These are phyloP conservation scores for Tothia fuscella DNA, from an alignment of 2,329 filamentous ascomycete species.

Conservation along the genomic window DNA sequence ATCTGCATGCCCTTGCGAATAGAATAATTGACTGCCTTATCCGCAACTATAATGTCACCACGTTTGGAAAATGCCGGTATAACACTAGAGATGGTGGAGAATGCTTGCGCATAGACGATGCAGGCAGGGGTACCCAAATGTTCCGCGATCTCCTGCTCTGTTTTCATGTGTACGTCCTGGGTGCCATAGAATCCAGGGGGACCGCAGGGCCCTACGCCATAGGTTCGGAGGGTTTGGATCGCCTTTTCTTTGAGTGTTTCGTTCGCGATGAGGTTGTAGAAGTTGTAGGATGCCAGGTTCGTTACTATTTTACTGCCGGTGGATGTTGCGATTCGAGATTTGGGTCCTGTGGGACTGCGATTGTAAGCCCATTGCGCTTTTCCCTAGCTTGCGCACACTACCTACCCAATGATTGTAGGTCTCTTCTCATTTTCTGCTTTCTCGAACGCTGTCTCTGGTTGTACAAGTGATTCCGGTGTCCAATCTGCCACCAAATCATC, in stretches of 20 bases:
- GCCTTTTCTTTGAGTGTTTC: constrained; percentile 91
- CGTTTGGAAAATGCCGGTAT: constrained; percentile 96
- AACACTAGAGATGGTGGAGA: constrained; percentile 92
- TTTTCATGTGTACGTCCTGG: constrained; percentile 96
- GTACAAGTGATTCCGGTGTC: constrained; percentile 84
- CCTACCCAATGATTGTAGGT: constrained; percentile 74
- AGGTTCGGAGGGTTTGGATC: constrained; percentile 83
- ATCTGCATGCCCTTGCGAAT: constrained; percentile 93
- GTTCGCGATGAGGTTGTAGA: constrained; percentile 92
- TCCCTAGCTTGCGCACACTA: neutral
- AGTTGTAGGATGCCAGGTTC: constrained; percentile 92
- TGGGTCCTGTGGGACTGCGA: constrained; percentile 46
- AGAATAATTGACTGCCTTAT: constrained; percentile 84
- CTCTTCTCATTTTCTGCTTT: constrained; percentile 71
- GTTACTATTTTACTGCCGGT: constrained; percentile 55
- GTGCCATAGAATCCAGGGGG: constrained; percentile 97
- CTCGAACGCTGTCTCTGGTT: constrained; percentile 61
- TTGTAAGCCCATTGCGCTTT: constrained; percentile 1
- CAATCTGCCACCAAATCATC: constrained; percentile 95
- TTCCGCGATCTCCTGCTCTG: constrained; percentile 82
- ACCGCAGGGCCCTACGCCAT: constrained; percentile 92
- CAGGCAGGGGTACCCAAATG: constrained; percentile 80
- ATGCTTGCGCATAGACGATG: constrained; percentile 92
- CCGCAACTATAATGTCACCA: constrained; percentile 92
- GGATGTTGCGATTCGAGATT: constrained; percentile 77